Conservation (phyloP, 306 rosid species). For the Trifolium dubium region DNA sequence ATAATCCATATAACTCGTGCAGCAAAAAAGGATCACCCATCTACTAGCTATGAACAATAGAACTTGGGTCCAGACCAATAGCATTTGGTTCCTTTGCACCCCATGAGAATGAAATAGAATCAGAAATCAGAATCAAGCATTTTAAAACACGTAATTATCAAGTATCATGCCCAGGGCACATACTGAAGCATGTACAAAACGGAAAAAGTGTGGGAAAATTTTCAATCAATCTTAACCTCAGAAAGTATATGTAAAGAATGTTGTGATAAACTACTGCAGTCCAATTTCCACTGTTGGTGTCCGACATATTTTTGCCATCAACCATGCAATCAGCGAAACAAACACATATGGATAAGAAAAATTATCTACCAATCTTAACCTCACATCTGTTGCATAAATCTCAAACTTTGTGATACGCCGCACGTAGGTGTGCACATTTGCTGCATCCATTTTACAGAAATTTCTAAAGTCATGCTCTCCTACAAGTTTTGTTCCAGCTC, state of each 20-base stretch:
- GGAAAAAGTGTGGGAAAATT: background rate
- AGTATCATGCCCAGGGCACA: background rate
- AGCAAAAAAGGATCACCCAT: background rate
- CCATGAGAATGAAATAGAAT: conserved; percentile 6
- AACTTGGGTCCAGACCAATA: background rate
- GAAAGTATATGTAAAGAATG: conserved; percentile 46
- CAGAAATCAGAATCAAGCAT: conserved; percentile 22
- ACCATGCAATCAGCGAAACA: background rate
- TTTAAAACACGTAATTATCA: conserved; percentile 9
- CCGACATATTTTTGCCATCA: conserved; percentile 47
- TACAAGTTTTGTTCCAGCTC: conserved; percentile 66
- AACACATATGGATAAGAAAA: conserved; percentile 42
- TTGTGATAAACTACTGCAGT: conserved; percentile 44
- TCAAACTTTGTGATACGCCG: conserved; percentile 61
- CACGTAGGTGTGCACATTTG: conserved; percentile 86
- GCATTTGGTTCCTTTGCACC: background rate
- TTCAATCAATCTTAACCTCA: conserved; percentile 56
- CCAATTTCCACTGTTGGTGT: conserved; percentile 56
- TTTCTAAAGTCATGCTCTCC: conserved; percentile 97
- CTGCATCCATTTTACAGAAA: conserved; percentile 97
- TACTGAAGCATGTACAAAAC: background rate
- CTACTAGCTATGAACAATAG: conserved; percentile 11
- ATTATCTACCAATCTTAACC: conserved; percentile 77
- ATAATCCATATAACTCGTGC: background rate
- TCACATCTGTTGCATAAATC: conserved; percentile 75